Evolutionary conservation across 2,329 filamentous ascomycete genomes (phyloP), one percentile per base, ranked within the genome.

Genomic region (Dactylellina leptospora): DNA sequence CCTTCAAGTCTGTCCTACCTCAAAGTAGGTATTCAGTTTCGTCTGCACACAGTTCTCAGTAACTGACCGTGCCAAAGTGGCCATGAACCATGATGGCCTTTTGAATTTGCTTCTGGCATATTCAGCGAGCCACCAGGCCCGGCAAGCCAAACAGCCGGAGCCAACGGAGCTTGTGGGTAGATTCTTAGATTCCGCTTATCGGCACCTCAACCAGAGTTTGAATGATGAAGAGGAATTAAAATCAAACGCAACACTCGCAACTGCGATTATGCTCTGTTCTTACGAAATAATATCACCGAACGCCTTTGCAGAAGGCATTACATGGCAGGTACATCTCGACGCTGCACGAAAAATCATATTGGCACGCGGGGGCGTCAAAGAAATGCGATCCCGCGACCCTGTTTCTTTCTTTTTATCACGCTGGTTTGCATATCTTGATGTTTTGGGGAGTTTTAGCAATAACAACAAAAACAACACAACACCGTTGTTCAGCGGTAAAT

Each of bases 371-470:
- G 86, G 87, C 18, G 83, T 86, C 8, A 83, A 85, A 55, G 80
- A 83, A 25, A 84, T 85, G 75, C 79, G 80, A 76, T 83, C 81
- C 75, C 79, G 83, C 76, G 83, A 88, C 76, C 82, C 86, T 77
- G 83, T 90, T 60, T 84, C 88, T 59, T 88, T 89, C 58, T 95
- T 96, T 77, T 83, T 95, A 8, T 88, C 86, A 75, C 87, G 90
- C 68, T 96, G 91, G 91, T 89, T 95, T 74, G 89, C 89, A 1
- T 95, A 95, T 79, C 84, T 96, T 18, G 91, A 95, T 77, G 87
- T 95, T 0, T 82, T 95, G 61, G 91, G 90, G 22, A 88, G 86
- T 42, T 82, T 96, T 23, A 88, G 82, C 60, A 58, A 66, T 28
- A 66, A 56, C 61, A 69, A 69, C 63, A 69, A 69, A 69, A 82